These are phyloP conservation scores for Phialemoniopsis sp. DNA, from an alignment of 2,329 filamentous ascomycete genomes.

Conservation along the genomic window DNA sequence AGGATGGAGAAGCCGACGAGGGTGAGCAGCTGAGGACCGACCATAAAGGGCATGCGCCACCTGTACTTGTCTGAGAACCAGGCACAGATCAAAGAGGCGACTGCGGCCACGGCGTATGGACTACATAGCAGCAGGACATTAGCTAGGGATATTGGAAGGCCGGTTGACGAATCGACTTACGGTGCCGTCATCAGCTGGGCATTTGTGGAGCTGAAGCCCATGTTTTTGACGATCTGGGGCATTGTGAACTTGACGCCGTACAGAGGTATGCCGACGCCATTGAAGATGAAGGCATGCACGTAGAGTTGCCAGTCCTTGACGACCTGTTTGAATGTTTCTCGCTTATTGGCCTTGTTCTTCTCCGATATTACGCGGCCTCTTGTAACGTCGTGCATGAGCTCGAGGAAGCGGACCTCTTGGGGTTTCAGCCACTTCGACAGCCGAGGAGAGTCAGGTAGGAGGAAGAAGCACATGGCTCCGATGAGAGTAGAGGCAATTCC, in stretches of 20 bases:
- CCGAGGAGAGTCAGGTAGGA: slow-evolving; percentile 36
- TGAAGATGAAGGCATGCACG: slow-evolving; percentile 16
- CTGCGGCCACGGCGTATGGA: slow-evolving; percentile 24
- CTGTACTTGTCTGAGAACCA: slow-evolving; percentile 24
- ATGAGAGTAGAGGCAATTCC: slow-evolving; percentile 23
- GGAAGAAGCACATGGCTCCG: slow-evolving; percentile 32
- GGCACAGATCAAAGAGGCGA: slow-evolving; percentile 21
- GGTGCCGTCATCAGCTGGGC: slow-evolving; percentile 28
- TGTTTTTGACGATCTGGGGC: slow-evolving; percentile 43
- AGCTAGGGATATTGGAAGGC: no score
- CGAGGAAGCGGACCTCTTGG: slow-evolving; percentile 27
- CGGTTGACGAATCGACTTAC: no score
- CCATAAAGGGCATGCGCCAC: slow-evolving; percentile 21
- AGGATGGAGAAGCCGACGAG: no score
- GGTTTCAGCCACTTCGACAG: slow-evolving; percentile 12
- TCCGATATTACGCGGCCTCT: slow-evolving; percentile 4
- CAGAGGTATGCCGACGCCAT: no score
- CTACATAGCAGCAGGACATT: no score
- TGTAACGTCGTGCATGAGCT: slow-evolving; percentile 5
- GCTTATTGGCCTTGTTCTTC: no score
- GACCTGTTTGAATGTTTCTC: no score
- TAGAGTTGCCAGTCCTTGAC: slow-evolving; percentile 23
- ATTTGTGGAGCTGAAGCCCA: slow-evolving; percentile 17
- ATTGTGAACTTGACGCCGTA: no score
- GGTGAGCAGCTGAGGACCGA: no score